Evolutionary conservation across 2,329 filamentous ascomycete species (phyloP).

Genomic region (Epichloe brachyelytri): DNA sequence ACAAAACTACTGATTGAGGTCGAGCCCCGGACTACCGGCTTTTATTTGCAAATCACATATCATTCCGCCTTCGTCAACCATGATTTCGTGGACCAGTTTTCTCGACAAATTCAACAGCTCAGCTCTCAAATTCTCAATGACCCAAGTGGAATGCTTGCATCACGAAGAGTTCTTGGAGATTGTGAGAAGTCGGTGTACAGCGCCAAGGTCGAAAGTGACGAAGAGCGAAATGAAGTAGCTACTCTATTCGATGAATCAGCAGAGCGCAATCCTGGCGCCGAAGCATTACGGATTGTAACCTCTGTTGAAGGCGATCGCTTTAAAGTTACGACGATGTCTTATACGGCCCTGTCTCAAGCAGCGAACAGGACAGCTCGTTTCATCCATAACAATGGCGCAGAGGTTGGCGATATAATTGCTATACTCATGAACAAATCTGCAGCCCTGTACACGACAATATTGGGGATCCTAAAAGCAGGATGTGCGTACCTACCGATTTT

Average conservation of each 20-base stretch:
- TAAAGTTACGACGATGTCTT: slow-evolving; percentile 40
- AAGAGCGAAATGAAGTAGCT: slow-evolving; percentile 3
- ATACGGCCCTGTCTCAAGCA: slow-evolving; percentile 45
- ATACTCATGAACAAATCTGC: slow-evolving; percentile 68
- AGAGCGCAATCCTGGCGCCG: slow-evolving; percentile 31
- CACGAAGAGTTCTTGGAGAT: slow-evolving; percentile 13
- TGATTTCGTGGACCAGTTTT: slow-evolving; percentile 41
- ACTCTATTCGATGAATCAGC: slow-evolving; percentile 38
- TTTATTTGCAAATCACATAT: slow-evolving; percentile 33
- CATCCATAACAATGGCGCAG: slow-evolving; percentile 34
- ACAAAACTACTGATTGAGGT: slow-evolving; percentile 66
- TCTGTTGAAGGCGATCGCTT: slow-evolving; percentile 12
- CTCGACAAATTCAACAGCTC: slow-evolving; percentile 47
- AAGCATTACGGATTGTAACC: slow-evolving; percentile 53
- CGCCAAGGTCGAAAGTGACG: slow-evolving; percentile 13
- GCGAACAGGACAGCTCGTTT: slow-evolving; percentile 50
- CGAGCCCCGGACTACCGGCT: slow-evolving; percentile 41
- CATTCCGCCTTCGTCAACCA: slow-evolving; percentile 36
- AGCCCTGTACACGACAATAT: slow-evolving; percentile 57
- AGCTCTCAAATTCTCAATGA: slow-evolving; percentile 19
- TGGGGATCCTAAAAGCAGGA: slow-evolving; percentile 62
- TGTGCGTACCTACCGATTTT: slow-evolving; percentile 71
- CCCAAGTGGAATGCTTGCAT: slow-evolving; percentile 8
- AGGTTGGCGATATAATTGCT: slow-evolving; percentile 48
- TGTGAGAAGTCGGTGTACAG: slow-evolving; percentile 37